Base-by-base conservation (phyloP, 352 stramenopile species). In the Phytophthora niederhauseri region DNA sequence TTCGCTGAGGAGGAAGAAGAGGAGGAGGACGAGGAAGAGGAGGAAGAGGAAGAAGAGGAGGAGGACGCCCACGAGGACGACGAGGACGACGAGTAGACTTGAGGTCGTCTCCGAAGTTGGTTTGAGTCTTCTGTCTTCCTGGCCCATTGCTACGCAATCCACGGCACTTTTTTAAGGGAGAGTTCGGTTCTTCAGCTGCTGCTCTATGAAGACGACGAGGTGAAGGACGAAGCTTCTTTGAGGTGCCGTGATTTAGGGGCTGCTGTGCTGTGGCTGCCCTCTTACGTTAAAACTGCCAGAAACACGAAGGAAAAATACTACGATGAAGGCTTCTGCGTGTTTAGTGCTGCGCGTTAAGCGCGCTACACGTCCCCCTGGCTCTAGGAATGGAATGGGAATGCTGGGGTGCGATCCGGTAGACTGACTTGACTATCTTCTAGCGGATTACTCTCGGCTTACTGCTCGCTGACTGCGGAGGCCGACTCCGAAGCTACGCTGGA, bases 1-100 rank as follows among this genome's bases (percentile, higher is more conserved):
- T 96, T 96, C 77, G 90, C 91, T 72, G 82, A 90, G 62, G 85
- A 93, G 57, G 88, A 96, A 2, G 88, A 95, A 46, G 87, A 94
- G 61, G 85, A 95, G 34, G 34, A 41, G 34, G 34, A 41, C 11
- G 82, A 89, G 20, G 78, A 86, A 28, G 79, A 68, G 2, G 65
- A 71, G 20, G 70, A 73, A 36, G 66, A n/a, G n/a, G n/a, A 73
- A 36, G 69, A 70, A 22, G 78, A 80, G 30, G 75, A 77, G 34
- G 75, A 82, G 51, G 58, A 79, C 48, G 34, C 66, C 34, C 72
- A 82, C 55, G 75, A 73, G 30, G 72, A 74, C 30, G 60, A 77
- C 14, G 69, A 82, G 26, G 75, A 82, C 38, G 68, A 77, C 41
- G 68, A 73, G 49, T 75, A 82, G 28, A 70, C 15, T 41, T 41